Base-by-base conservation (phyloP, 2,329 filamentous ascomycete genomes). In the Botrytis tulipae region DNA sequence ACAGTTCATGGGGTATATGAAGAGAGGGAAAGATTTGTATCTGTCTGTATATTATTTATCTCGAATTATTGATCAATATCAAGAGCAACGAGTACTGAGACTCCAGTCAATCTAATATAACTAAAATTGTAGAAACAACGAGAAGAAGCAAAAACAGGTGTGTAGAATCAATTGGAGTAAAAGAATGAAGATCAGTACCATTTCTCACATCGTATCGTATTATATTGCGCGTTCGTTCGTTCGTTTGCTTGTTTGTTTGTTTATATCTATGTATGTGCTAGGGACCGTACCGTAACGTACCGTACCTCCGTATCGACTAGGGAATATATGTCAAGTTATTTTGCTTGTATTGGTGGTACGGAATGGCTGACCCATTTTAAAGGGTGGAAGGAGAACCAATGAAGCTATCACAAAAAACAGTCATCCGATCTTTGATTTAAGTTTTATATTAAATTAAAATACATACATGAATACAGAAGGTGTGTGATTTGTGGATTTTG, bases 91-190 rank as follows among this genome's bases (percentile, higher is more conserved):
- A 54, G 51, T 8, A 8, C n/a, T 29, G 51, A 54, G 8, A 18
- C 51, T 54, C 5, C 29, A 54, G 51, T 29, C 3, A 54, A 54
- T 54, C 51, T 54, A 32, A 32, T 46, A 65, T 46, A 46, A 29
- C n/a, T 16, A 32, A 18, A 44, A 18, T 10, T 20, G 18, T 42
- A 54, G 12, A 16, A 40, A 35, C 18, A 7, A 25, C 29, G 35
- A 48, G 12, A 32, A 35, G 42, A 66, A 32, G 18, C 20, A 35
- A n/a, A 37, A 57, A 69, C 66, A 69, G 66, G 48, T 69, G 66
- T 69, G 25, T 22, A 42, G 32, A 69, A 57, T 57, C 48, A 69
- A 69, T 69, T 59, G 66, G 66, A 69, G 35, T 42, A 37, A 37
- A 37, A 40, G 48, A 37, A 32, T 20, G 60, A 62, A 29, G 60